Conservation (phyloP, 2,329 filamentous ascomycete genomes). For the Fusarium musae region DNA sequence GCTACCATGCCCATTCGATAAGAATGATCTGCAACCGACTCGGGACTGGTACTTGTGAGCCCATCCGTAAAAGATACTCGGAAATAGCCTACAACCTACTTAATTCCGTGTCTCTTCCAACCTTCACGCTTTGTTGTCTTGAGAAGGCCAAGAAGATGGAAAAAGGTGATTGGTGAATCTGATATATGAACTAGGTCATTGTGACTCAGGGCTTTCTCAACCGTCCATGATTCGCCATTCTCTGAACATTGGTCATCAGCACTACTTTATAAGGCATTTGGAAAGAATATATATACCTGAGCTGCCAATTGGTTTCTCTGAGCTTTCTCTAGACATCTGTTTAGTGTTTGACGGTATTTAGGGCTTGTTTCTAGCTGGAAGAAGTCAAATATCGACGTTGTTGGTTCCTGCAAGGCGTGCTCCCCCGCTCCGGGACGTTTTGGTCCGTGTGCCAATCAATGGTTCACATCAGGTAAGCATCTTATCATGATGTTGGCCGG, state of each 20-base stretch:
- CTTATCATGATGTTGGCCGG: background rate
- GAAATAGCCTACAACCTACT: conserved; percentile 19
- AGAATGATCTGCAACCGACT: conserved; percentile 98
- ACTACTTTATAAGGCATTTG: background rate
- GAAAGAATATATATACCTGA: background rate
- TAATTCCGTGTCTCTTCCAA: conserved; percentile 88
- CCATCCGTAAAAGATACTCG: background rate
- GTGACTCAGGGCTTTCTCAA: conserved; percentile 70
- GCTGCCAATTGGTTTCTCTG: background rate
- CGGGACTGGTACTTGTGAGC: conserved; percentile 60
- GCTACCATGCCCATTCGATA: conserved; percentile 98
- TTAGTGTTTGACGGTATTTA: background rate
- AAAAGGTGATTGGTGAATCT: conserved; percentile 84
- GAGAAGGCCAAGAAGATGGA: conserved; percentile 90
- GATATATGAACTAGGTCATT: conserved; percentile 66
- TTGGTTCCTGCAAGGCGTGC: background rate
- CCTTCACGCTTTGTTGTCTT: conserved; percentile 97
- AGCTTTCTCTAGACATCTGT: conserved; percentile 6
- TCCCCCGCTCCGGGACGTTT: conserved; percentile 22
- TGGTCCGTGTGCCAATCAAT: conserved; percentile 10
- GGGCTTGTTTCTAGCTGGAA: background rate
- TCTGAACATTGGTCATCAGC: conserved; percentile 9
- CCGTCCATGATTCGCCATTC: conserved; percentile 55
- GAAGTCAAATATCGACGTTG: background rate
- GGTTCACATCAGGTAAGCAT: background rate